Evolutionary conservation across 2,329 filamentous ascomycete species (phyloP), one percentile per base, ranked within the genome.

Genomic region (Verticillium albo-atrum): DNA sequence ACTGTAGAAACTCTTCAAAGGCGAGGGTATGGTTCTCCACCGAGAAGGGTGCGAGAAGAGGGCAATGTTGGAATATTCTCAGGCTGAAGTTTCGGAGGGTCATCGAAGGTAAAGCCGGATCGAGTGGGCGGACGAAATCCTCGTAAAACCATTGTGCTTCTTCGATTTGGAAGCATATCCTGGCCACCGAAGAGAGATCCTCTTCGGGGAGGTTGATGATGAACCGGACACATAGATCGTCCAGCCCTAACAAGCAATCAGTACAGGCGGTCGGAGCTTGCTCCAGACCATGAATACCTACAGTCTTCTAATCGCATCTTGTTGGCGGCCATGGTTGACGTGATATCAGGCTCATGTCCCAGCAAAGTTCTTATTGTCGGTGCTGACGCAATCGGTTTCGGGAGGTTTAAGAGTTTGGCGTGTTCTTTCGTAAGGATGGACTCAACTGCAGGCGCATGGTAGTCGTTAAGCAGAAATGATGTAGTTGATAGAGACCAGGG

Each of bases 111-210:
- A 99, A 82, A 42, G 83, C 83, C 57, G 92, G 89, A 74, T 97
- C 90, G 64, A 95, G 81, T 42, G 94, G 93, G 54, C 95, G 91
- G 73, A 99, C 92, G 72, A 99, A 99, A 76, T 99, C 95, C 81
- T 99, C 95, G 85, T 99, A 99, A 77, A 96, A 99, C 95, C 95
- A 99, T 87, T 99, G 96, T 68, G 95, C 95, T 77, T 99, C 96
- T 76, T 99, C 95, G 67, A 99, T 90, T 77, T 98, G 93, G 74
- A 99, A 99, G 77, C 94, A 98, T 76, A 99, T 95, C 71, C 95
- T 89, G 72, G 92, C 91, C 60, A 97, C 90, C 2, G 91, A 92
- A 65, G 88, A 87, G 54, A 98, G 85, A 75, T 99, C 95, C 75
- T 95, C 92, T 65, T 90, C 84, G 53, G 96, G 95, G 62, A 98